Conservation (phyloP, 2,329 filamentous ascomycete genomes). For the Aspergillus versicolor region DNA sequence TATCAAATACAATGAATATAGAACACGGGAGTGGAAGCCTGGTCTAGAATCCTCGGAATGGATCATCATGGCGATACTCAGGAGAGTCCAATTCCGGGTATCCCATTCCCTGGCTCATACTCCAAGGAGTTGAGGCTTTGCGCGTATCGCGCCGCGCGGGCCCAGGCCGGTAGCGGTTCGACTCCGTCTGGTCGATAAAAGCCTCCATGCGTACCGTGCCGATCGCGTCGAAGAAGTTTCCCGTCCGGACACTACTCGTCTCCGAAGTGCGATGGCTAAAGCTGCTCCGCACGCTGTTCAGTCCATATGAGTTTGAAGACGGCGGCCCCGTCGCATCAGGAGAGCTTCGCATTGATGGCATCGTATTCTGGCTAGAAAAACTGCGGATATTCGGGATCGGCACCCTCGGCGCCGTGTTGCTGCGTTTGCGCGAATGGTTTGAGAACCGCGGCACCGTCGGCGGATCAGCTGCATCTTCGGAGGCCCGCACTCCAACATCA, state of each 20-base stretch:
- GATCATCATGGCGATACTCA: conserved; percentile 44
- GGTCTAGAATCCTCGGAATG: conserved; percentile 46
- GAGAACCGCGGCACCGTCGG: conserved; percentile 56
- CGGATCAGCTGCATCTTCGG: conserved; percentile 49
- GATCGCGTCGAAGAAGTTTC: conserved; percentile 78
- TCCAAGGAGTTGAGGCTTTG: conserved; percentile 36
- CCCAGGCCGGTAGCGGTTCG: conserved; percentile 25
- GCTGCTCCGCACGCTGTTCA: conserved; percentile 40
- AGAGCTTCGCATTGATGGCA: conserved; percentile 47
- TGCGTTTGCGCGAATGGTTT: conserved; percentile 77
- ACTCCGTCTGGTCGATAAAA: conserved; percentile 66
- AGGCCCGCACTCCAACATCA: conserved; percentile 31
- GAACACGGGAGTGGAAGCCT: neutral
- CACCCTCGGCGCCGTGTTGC: conserved; percentile 78
- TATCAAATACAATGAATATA: neutral
- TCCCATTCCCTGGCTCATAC: conserved; percentile 22
- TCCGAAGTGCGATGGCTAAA: conserved; percentile 55
- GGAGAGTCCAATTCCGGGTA: conserved; percentile 34
- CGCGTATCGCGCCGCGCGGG: conserved; percentile 22
- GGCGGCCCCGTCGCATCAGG: conserved; percentile 56
- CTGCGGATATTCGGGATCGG: conserved; percentile 70
- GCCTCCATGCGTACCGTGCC: conserved; percentile 96
- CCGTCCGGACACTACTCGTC: conserved; percentile 48
- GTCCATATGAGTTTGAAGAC: conserved; percentile 25
- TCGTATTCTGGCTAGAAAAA: conserved; percentile 58